Evolutionary conservation across 805 yeast species (phyloP).

Genomic region (Debaryomyces tyrocola): DNA sequence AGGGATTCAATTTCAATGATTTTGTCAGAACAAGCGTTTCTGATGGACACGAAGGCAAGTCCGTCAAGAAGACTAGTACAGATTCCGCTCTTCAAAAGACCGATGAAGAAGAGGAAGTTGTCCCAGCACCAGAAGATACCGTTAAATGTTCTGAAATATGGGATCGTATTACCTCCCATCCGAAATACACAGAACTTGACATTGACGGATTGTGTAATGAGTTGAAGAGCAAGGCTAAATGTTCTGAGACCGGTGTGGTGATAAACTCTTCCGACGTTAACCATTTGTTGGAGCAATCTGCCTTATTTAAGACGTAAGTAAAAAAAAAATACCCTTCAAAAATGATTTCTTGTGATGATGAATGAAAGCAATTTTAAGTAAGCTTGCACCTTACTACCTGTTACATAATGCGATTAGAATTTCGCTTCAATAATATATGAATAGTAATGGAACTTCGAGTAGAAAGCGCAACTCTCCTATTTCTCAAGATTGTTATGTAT

Average conservation of each 20-base stretch:
- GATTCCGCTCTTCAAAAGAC: conserved; percentile 19
- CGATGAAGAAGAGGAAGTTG: conserved; percentile 44
- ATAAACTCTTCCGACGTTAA: conserved; percentile 80
- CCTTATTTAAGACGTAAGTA: conserved; percentile 5
- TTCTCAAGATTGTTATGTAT: too few species aligned
- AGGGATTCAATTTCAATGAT: conserved; percentile 38
- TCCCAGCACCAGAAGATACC: conserved; percentile 65
- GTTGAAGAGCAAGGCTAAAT: conserved; percentile 88
- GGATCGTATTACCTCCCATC: conserved; percentile 95
- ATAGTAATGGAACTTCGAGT: too few species aligned
- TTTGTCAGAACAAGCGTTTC: conserved; percentile 34
- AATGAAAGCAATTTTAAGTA: too few species aligned
- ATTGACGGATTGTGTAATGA: conserved; percentile 92
- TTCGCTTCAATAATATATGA: too few species aligned
- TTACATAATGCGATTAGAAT: too few species aligned
- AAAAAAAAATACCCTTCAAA: neutral
- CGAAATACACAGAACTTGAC: conserved; percentile 88
- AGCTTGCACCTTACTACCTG: too few species aligned
- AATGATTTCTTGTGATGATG: too few species aligned
- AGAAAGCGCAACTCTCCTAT: too few species aligned
- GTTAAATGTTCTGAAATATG: conserved; percentile 85
- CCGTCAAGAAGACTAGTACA: neutral
- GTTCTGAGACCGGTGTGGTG: conserved; percentile 91
- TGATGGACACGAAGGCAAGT: conserved; percentile 15
- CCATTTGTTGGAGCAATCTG: conserved; percentile 39